Evolutionary conservation across 2,329 filamentous ascomycete genomes (phyloP).

Genomic region (Lithohypha guttulata): DNA sequence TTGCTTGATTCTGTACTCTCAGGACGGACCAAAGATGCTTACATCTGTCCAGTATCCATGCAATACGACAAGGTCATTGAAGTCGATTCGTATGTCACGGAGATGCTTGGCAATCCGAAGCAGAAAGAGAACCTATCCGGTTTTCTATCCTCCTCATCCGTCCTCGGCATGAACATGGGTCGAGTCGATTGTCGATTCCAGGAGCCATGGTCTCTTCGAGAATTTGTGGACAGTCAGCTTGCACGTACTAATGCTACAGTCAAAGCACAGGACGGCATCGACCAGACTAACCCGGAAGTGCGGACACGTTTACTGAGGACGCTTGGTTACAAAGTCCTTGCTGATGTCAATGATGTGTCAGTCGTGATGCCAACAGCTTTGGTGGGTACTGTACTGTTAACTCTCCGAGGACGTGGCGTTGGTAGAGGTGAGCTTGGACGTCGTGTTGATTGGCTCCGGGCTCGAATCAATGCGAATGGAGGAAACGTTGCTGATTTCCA

Average conservation of each 20-base stretch:
- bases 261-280: constrained; percentile 27
- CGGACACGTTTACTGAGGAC: constrained; percentile 69
- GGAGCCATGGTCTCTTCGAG: constrained; percentile 81
- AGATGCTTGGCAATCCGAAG: constrained; percentile 87
- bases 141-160: constrained; percentile 78
- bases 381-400: constrained; percentile 86
- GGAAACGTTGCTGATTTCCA: constrained; percentile 92
- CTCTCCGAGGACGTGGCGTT: constrained; percentile 80
- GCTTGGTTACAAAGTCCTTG: constrained; percentile 81
- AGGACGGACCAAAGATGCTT: constrained; percentile 76
- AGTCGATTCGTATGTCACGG: constrained; percentile 90
- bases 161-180: constrained; percentile 78
- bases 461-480: constrained; percentile 70
- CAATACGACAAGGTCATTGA: constrained; percentile 99
- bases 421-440: constrained; percentile 76
- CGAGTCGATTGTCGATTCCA: constrained; percentile 93
- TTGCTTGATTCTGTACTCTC: constrained; percentile 82
- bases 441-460: constrained; percentile 80
- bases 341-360: constrained; percentile 89
- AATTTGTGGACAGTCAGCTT: constrained; percentile 70
- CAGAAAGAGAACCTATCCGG: constrained; percentile 87
- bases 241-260: constrained; percentile 39
- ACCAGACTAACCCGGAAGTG: constrained; percentile 31
- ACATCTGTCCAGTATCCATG: constrained; percentile 90
- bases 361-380: constrained; percentile 97